phyloP scores from a whole-genome alignment of 202 grass and related monocot genomes.

The Panicum hallii region DNA sequence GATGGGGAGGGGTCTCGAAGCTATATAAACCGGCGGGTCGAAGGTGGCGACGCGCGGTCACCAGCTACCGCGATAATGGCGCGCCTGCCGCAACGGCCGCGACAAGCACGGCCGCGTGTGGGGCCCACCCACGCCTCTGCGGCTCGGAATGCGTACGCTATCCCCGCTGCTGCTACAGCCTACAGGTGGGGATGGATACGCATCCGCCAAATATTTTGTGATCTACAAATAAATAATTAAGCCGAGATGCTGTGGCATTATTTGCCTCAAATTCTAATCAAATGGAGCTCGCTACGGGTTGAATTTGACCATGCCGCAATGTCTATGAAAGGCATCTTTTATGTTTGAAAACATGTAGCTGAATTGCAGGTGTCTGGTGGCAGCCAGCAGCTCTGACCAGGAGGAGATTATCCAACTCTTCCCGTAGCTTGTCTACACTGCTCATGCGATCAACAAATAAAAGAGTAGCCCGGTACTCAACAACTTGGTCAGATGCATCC shows the following conservation, averaged over 20 bases:
- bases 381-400: neutral
- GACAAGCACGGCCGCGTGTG: neutral
- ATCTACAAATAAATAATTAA: neutral
- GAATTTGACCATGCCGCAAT: neutral
- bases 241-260: neutral
- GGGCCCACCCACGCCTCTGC: neutral
- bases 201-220: neutral
- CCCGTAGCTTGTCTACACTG: neutral
- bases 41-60: neutral
- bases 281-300: neutral
- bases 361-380: neutral
- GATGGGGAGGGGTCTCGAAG: neutral
- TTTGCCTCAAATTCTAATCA: neutral
- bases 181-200: neutral
- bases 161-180: neutral
- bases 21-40: neutral
- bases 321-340: neutral
- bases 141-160: neutral
- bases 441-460: neutral
- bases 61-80: neutral
- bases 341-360: neutral
- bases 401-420: neutral
- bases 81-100: neutral
- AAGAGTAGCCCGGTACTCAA: neutral
- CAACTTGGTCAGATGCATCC: constrained; percentile 15